Evolutionary conservation across 139 green algal genomes (phyloP).

Genomic region (Medakamo hakoo): DNA sequence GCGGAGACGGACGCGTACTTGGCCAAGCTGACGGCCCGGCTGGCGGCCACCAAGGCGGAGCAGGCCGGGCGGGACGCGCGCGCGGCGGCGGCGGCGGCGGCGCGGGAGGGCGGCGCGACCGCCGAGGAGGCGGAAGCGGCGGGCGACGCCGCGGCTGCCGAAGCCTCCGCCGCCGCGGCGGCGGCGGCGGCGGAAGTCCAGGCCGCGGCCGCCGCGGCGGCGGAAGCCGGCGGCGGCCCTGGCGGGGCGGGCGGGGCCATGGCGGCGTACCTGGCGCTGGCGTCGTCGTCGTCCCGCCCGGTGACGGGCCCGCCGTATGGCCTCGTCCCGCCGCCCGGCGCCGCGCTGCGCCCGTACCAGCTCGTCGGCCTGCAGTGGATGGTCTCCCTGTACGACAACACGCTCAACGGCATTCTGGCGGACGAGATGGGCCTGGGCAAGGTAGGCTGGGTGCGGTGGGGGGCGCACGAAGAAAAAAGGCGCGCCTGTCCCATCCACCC

Average conservation of each 20-base stretch:
- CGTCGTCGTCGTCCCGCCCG: conserved; percentile 42
- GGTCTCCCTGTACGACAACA: conserved; percentile 89
- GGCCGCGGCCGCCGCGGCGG: too few species aligned
- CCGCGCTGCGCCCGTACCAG: conserved; percentile 82
- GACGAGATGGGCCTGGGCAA: conserved; percentile 86
- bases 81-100: conserved; percentile 25
- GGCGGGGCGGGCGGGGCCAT: not conserved
- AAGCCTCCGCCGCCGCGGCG: too few species aligned
- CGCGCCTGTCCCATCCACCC: too few species aligned
- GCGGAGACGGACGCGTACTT: conserved; percentile 90
- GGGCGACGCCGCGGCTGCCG: conserved; percentile 11
- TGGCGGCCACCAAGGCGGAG: conserved; percentile 48
- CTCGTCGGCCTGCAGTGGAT: conserved; percentile 91
- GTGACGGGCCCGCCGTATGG: conserved; percentile 50
- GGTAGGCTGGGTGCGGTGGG: not conserved
- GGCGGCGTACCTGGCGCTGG: conserved; percentile 28
- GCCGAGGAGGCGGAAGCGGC: conserved; percentile 18
- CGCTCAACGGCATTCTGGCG: conserved; percentile 92
- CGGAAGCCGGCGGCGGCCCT: not conserved
- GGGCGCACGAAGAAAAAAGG: not conserved
- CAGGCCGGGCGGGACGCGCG: conserved; percentile 51
- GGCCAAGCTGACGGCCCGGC: conserved; percentile 66
- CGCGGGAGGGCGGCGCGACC: conserved; percentile 26
- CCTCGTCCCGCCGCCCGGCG: conserved; percentile 38
- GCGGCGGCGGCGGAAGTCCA: not conserved